Evolutionary conservation across 23 red algal species (phyloP), one percentile per base, ranked within the genome.

Genomic region (Gracilaria gracilis): DNA sequence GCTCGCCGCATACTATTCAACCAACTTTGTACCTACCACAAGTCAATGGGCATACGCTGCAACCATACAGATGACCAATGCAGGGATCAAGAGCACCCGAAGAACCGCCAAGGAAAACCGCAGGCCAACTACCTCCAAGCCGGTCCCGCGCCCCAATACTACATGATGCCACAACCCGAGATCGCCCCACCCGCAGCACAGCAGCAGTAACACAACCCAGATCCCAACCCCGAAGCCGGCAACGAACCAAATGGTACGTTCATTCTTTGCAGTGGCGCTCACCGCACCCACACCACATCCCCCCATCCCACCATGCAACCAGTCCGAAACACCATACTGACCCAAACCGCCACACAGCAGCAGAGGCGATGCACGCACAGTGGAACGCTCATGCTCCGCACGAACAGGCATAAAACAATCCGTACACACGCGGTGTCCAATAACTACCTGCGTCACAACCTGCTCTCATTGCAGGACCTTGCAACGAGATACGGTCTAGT

Each of bases 391-490:
- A 59, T 59, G 7, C 55, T n/a, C 5, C 55, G 7, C 55, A 20
- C 2, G 7, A 59, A 59, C 2, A 59, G 7, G 5, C 5, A 20
- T n/a, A 20, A 59, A 4, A 58, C 47, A 19, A 28, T 83, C 47
- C n/a, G n/a, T 29, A 58, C 59, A 31, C 35, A 51, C 21, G 50
- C 79, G 25, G 79, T 83, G 21, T 24, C 57, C 53, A 83, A 83
- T 50, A 57, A n/a, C 8, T 16, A 38, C 79, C 47, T 83, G 11
- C 19, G 32, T 12, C 40, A 29, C 79, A 83, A 83, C 49, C 79
- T 83, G 11, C 79, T 83, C 17, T 83, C 54, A 0, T 48, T 83
- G 11, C 20, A 83, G 23, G 53, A 51, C 17, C 23, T 83, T 4
- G 50, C 79, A 11, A 5, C 7, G 4, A 0, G 55, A 11, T 83